Evolutionary conservation across 176 grass and related monocot species (phyloP).

Genomic region (Metroxylon sagu): DNA sequence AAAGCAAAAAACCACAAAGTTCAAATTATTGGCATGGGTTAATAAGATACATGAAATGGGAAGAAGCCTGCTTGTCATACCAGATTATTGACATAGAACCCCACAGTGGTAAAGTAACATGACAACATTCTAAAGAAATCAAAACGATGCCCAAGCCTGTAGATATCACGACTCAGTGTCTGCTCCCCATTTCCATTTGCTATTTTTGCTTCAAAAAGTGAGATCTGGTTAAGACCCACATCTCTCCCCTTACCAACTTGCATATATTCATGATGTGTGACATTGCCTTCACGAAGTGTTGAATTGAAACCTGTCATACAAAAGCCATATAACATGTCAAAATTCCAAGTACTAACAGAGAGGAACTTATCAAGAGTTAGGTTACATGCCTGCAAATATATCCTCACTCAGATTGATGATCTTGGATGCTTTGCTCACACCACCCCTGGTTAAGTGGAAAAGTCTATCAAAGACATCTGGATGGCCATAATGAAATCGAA

Average conservation of each 20-base stretch:
- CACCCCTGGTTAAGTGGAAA: slow-evolving; percentile 91
- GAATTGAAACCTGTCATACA: slow-evolving; percentile 79
- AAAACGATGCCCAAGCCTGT: slow-evolving; percentile 84
- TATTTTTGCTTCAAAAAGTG: slow-evolving; percentile 88
- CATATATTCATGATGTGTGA: slow-evolving; percentile 97
- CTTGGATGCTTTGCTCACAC: slow-evolving; percentile 91
- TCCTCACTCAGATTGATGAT: slow-evolving; percentile 98
- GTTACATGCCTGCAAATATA: slow-evolving; percentile 73
- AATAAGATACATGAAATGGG: not conserved
- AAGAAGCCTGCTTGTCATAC: slow-evolving; percentile 21
- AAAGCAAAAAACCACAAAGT: slow-evolving; percentile 12
- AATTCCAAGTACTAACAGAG: not conserved
- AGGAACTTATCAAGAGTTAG: slow-evolving; percentile 5
- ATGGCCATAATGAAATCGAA: slow-evolving; percentile 97
- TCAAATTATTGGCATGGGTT: not conserved
- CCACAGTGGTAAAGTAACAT: slow-evolving; percentile 90
- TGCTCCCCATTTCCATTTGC: slow-evolving; percentile 92
- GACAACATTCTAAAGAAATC: slow-evolving; percentile 99
- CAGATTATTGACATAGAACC: slow-evolving; percentile 93
- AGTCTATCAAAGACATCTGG: slow-evolving; percentile 93
- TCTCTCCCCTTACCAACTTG: slow-evolving; percentile 99
- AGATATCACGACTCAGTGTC: slow-evolving; percentile 74
- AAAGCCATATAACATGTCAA: not conserved
- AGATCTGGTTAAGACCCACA: slow-evolving; percentile 94
- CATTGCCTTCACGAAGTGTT: slow-evolving; percentile 85